These are phyloP conservation scores for Yamadazyma akitaensis DNA, from an alignment of 805 yeast genomes.

Conservation along the genomic window DNA sequence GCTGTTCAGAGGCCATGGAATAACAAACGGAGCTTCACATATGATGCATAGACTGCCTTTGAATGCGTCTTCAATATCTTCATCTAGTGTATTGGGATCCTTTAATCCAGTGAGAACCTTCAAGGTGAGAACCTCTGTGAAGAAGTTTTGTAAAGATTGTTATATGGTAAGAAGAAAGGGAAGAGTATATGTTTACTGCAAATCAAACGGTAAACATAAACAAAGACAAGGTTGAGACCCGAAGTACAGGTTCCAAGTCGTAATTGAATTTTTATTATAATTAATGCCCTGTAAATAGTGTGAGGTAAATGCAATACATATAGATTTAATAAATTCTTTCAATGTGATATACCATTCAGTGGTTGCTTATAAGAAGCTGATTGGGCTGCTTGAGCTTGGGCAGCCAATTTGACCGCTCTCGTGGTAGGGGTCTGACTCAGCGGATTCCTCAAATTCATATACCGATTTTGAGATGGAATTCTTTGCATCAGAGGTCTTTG, in stretches of 20 bases:
- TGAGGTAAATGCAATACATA: slow-evolving; percentile 3
- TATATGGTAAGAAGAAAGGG: slow-evolving; percentile 92
- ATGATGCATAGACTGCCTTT: background rate
- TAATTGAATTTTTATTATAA: background rate
- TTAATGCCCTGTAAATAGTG: slow-evolving; percentile 4
- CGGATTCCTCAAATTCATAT: slow-evolving; percentile 15
- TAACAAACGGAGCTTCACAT: background rate
- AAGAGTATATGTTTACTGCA: slow-evolving; percentile 88
- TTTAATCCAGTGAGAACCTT: slow-evolving; percentile 54
- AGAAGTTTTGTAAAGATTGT: slow-evolving; percentile 90
- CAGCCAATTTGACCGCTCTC: slow-evolving; percentile 33
- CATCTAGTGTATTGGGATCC: slow-evolving; percentile 9
- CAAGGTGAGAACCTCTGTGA: slow-evolving; percentile 89
- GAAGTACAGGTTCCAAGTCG: background rate
- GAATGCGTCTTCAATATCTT: slow-evolving; percentile 1
- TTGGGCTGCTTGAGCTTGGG: slow-evolving; percentile 8
- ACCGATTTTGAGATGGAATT: slow-evolving; percentile 19
- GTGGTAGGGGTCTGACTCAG: slow-evolving; percentile 31
- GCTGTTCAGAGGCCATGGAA: background rate
- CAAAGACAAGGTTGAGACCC: slow-evolving; percentile 72
- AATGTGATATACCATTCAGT: slow-evolving; percentile 6
- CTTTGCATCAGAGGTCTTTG: slow-evolving; percentile 22
- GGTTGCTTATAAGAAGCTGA: slow-evolving; percentile 12
- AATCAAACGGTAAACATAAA: slow-evolving; percentile 88
- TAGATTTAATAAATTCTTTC: background rate